Percentiles rank a stretch among this genome's conserved stretches.
phyloP scores from a whole-genome alignment of 176 grass and related monocot species.

The Oryza nivara region DNA sequence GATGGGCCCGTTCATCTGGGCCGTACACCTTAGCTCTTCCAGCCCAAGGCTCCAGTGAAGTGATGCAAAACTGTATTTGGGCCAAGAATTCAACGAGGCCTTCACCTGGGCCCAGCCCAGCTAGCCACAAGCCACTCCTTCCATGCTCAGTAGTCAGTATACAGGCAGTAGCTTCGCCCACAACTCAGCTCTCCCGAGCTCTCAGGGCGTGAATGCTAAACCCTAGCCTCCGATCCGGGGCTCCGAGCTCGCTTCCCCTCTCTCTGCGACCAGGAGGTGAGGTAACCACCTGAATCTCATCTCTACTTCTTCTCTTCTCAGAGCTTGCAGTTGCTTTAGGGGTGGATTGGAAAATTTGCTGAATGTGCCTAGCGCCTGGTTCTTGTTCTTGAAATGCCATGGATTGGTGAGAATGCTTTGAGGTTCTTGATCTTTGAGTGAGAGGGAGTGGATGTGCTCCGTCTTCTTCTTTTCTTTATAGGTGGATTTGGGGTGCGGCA shows the following conservation, averaged over 20 bases:
- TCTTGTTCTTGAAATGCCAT: constrained; percentile 4
- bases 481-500: not conserved
- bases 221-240: constrained; percentile 17
- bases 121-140: no score
- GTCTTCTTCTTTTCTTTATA: not conserved
- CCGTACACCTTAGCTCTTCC: not conserved
- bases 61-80: no score
- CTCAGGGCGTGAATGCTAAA: not conserved
- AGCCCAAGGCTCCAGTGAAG: no score
- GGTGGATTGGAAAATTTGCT: not conserved
- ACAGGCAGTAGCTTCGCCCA: not conserved
- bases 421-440: not conserved
- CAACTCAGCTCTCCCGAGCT: not conserved
- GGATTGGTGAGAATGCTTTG: not conserved
- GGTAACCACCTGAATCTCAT: not conserved
- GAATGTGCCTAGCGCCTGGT: not conserved
- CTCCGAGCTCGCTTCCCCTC: not conserved
- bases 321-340: not conserved
- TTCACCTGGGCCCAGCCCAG: no score
- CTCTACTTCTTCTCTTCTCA: not conserved
- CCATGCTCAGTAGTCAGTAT: no score
- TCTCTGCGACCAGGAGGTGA: not conserved
- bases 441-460: not conserved
- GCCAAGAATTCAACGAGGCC: no score
- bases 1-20: no score